Evolutionary conservation across 805 yeast species (phyloP), one percentile per base, ranked within the genome.

Genomic region (Saccharomyces paradoxus): DNA sequence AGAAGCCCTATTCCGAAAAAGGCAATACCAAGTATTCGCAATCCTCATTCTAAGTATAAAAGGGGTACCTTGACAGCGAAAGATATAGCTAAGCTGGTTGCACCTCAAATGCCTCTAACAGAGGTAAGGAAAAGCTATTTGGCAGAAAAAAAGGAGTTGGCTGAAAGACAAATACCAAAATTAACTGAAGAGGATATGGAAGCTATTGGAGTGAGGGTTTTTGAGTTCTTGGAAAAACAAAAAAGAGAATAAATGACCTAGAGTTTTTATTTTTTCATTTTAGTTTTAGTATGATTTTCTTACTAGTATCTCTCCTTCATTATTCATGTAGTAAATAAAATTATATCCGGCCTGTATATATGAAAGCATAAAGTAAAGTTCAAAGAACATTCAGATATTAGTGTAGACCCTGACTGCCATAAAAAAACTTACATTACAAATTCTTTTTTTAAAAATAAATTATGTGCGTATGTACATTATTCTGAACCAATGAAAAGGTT

Each of bases 101-200:
- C 88, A 17, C 95, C 96, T 53, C 72, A 76, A 57, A 89, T 89
- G 94, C 96, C 96, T 49, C 70, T 81, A 57, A 76, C 87, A 12
- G 81, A 77, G 49, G 77, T 77, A 37, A 86, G 83, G 75, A 78
- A 78, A 72, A 82, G 83, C 10, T 80, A 77, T 71, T 73, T 81
- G 65, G 77, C 78, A 32, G 88, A 84, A 70, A 77, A 78, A 68
- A 65, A 68, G 48, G 65, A 68, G 52, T 65, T 76, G 59, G 81
- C 81, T 59, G 73, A 73, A 21, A 70, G 70, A 48, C 70, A 78
- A 61, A 67, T 69, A 50, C 71, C 76, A 46, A 62, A 60, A 48
- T 63, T 79, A 61, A 60, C 74, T 44, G 76, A 75, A 31, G 77
- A 77, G 63, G 74, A 66, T 30, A 66, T 76, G 51, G 73, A 76